These are phyloP conservation scores for Suhomyces chickasaworum DNA, from an alignment of 1,139 yeast genomes.

Conservation along the genomic window DNA sequence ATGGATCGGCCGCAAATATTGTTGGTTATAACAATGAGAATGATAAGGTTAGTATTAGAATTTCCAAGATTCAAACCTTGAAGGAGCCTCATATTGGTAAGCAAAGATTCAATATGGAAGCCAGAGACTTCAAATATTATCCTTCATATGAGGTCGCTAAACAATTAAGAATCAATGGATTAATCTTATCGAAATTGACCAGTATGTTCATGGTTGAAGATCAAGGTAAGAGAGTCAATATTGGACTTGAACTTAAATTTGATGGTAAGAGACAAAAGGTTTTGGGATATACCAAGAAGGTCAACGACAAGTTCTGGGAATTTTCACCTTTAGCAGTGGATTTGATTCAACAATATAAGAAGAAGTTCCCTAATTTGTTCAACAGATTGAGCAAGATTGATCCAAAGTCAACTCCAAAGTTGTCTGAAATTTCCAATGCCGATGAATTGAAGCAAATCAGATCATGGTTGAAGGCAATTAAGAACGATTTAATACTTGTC, in stretches of 20 bases:
- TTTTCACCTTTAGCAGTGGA: constrained; percentile 75
- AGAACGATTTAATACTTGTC: constrained; percentile 59
- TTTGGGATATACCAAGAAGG: constrained; percentile 76
- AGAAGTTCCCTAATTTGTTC: constrained; percentile 64
- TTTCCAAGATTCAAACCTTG: constrained; percentile 50
- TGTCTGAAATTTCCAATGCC: constrained; percentile 25
- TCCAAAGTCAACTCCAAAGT: constrained; percentile 32
- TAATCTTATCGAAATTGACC: constrained; percentile 75
- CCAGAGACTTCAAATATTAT: constrained; percentile 55
- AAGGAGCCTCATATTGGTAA: constrained; percentile 67
- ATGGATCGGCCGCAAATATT: constrained; percentile 81
- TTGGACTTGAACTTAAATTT: constrained; percentile 85
- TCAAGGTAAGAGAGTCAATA: constrained; percentile 53
- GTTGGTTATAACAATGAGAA: constrained; percentile 58
- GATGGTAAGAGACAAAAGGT: constrained; percentile 82
- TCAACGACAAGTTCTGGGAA: constrained; percentile 68
- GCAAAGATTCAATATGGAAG: constrained; percentile 59
- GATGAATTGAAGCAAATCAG: constrained; percentile 46
- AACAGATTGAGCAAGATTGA: constrained; percentile 34
- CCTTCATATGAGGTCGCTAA: constrained; percentile 71
- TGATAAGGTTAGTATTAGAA: constrained; percentile 55
- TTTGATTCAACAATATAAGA: constrained; percentile 62
- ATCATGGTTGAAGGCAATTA: constrained; percentile 62
- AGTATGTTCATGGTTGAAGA: constrained; percentile 67
- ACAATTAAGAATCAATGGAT: constrained; percentile 57